Conservation (phyloP, 768 basidiomycete genomes). For the Gautieria morchelliformis region DNA sequence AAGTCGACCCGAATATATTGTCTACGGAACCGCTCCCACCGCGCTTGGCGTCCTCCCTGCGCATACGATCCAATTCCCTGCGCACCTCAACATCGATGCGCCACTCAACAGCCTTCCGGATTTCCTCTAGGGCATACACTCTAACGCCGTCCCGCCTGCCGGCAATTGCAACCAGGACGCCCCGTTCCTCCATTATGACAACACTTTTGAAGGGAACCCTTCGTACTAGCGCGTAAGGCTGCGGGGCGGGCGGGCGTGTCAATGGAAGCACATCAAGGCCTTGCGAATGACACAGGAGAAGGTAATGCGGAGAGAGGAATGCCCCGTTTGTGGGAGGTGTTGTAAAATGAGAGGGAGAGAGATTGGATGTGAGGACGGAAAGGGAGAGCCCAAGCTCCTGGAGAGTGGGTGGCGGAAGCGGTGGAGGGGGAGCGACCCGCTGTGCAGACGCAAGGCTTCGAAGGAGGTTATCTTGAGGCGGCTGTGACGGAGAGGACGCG, state of each 20-base stretch:
- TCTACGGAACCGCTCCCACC: conserved; percentile 26
- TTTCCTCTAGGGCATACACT: conserved; percentile 81
- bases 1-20: conserved; percentile 10
- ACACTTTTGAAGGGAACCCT: conserved; percentile 77
- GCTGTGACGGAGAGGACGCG: conserved; percentile 44
- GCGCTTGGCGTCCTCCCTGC: conserved; percentile 59
- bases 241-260: conserved; percentile 58
- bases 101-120: conserved; percentile 82
- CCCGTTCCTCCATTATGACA: conserved; percentile 89
- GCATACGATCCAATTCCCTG: conserved; percentile 63
- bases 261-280: conserved; percentile 82
- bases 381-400: conserved; percentile 68
- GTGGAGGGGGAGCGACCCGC: conserved; percentile 63
- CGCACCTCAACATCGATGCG: conserved; percentile 71
- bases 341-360: conserved; percentile 70
- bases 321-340: conserved; percentile 70
- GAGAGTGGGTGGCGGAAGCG: conserved; percentile 60
- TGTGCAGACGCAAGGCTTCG: conserved; percentile 5
- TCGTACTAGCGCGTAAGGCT: conserved; percentile 75
- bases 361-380: conserved; percentile 52
- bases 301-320: conserved; percentile 71
- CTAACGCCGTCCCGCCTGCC: conserved; percentile 79
- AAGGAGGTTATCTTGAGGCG: conserved; percentile 15
- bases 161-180: conserved; percentile 84
- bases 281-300: conserved; percentile 77